phyloP scores from a whole-genome alignment of 1,284 basidiomycete genomes.

The Cryptococcus sp. region DNA sequence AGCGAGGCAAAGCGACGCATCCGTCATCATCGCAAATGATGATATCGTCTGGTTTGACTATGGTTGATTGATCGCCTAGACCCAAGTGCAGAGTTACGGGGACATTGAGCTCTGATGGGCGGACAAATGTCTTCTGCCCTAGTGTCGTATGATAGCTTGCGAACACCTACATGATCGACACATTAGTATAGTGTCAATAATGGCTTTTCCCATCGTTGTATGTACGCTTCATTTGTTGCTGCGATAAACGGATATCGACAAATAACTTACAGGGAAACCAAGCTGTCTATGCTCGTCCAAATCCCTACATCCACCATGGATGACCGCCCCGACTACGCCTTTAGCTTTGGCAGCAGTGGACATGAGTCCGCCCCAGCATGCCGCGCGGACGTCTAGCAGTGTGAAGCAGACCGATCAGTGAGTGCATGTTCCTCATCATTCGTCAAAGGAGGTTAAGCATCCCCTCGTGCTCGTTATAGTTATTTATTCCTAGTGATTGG shows the following conservation, averaged over 20 bases:
- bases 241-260: background rate
- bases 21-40: slow-evolving; percentile 87
- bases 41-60: slow-evolving; percentile 75
- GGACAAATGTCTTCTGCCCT: slow-evolving; percentile 84
- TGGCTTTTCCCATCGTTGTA: background rate
- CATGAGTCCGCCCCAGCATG: slow-evolving; percentile 55
- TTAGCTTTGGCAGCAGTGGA: slow-evolving; percentile 52
- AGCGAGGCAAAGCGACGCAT: slow-evolving; percentile 75
- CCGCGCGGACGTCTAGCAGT: slow-evolving; percentile 16
- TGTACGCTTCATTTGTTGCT: background rate
- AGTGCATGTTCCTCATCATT: slow-evolving; percentile 14
- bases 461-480: background rate
- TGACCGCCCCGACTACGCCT: slow-evolving; percentile 52
- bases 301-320: slow-evolving; percentile 56
- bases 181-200: background rate
- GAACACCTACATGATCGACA: slow-evolving; percentile 26
- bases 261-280: slow-evolving; percentile 42
- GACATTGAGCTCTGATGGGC: slow-evolving; percentile 74
- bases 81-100: slow-evolving; percentile 8
- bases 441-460: slow-evolving; percentile 1
- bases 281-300: slow-evolving; percentile 53
- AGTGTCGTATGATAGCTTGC: slow-evolving; percentile 54
- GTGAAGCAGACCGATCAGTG: background rate
- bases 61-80: slow-evolving; percentile 51
- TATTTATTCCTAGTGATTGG: background rate